Evolutionary conservation across 148 eudicot genomes (phyloP).

Genomic region (Dianthus caryophyllus): DNA sequence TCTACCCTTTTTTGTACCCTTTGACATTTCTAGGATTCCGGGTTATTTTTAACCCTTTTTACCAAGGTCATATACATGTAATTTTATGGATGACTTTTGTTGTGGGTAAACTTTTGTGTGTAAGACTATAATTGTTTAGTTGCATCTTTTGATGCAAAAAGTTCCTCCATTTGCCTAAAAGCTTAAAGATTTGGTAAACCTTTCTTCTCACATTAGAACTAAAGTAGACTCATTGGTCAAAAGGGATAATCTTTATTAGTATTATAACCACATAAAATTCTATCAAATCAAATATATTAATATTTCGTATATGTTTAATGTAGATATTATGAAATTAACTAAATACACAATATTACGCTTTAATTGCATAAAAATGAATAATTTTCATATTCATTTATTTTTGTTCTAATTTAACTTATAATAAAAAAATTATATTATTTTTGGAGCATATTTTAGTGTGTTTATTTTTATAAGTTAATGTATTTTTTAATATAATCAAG

Average conservation of each 20-base stretch:
- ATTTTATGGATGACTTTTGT: constrained; percentile 13
- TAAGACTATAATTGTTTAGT: not conserved
- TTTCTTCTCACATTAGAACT: constrained; percentile 12
- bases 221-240: constrained; percentile 39
- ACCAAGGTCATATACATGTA: constrained; percentile 8
- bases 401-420: no score
- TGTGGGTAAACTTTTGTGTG: not conserved
- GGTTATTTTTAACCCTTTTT: not conserved
- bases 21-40: constrained; percentile 35
- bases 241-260: constrained; percentile 32
- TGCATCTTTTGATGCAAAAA: constrained; percentile 57
- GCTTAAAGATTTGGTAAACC: constrained; percentile 30
- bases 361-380: no score
- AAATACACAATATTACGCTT: no score
- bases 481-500: no score
- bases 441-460: no score
- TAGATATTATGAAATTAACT: no score
- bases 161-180: constrained; percentile 40
- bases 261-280: no score
- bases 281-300: no score
- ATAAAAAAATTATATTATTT: no score
- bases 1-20: constrained; percentile 29
- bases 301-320: no score
- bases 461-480: no score
- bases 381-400: no score